Base-by-base conservation (phyloP, 805 yeast genomes). In the Tetrapisispora taiwanensis region DNA sequence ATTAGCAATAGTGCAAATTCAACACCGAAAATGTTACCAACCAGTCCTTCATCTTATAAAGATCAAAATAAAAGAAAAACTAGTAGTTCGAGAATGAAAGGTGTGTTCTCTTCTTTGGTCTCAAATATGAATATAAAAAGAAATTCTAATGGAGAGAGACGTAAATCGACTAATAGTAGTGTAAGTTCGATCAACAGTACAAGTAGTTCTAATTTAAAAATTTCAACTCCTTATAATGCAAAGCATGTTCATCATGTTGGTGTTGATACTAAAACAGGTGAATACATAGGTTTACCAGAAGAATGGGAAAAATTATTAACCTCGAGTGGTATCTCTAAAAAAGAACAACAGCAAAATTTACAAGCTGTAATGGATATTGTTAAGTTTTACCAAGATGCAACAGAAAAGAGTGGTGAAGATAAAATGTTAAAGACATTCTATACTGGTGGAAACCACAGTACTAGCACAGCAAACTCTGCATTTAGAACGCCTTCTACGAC, bases 181-280 rank as follows among this genome's bases (percentile, higher is more conserved):
- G 31, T 28, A 8, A 37, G 40, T 18, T 37, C 40, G 27, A 37
- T 37, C 9, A 37, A 37, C 17, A 37, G 40, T 27, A 28, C 32
- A 17, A 28, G 33, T 13, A 27, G 32, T 27, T 8, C 18, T 26
- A 37, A 18, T 28, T 54, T 72, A 33, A 78, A 78, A 52, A 92
- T 90, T 41, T 84, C 95, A n/a, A 81, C 87, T 0, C 98, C 98
- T 0, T 87, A 82, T 62, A 87, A 86, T 56, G 83, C 92, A 15
- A 81, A 85, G 57, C 95, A 89, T 58, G 82, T 87, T 30, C 87
- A 92, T 15, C 97, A 92, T 57, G 97, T 92, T 9, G 96, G 95
- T 20, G 81, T 85, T 41, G 96, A 90, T 62, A 73, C 79, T 4
- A 76, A 75, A 49, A 76, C 87, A 18, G 96, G 96, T 12, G 83